These are phyloP conservation scores for Pezicula rhizophila DNA, from an alignment of 2,329 filamentous ascomycete species.

Conservation along the genomic window DNA sequence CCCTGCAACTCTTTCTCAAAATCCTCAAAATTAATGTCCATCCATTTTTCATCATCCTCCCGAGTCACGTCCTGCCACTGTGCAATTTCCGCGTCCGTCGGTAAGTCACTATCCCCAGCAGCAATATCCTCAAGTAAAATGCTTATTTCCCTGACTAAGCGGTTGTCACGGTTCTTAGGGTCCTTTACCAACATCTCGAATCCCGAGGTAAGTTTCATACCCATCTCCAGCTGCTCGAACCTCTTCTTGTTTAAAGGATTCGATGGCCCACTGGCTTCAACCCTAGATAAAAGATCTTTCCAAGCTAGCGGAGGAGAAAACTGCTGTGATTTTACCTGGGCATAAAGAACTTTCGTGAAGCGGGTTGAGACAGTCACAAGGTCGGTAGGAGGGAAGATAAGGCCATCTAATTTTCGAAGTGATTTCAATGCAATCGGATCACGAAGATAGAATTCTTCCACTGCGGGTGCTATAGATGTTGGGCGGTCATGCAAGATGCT, in stretches of 20 bases:
- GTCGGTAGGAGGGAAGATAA: slow-evolving; percentile 70
- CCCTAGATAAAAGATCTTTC: slow-evolving; percentile 32
- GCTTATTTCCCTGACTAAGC: slow-evolving; percentile 66
- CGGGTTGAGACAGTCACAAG: slow-evolving; percentile 71
- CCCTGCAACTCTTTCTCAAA: slow-evolving; percentile 74
- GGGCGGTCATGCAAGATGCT: slow-evolving; percentile 71
- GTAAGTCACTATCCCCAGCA: slow-evolving; percentile 41
- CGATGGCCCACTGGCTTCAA: slow-evolving; percentile 23
- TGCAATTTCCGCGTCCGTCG: slow-evolving; percentile 66
- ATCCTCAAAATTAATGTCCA: slow-evolving; percentile 85
- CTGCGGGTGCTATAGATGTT: slow-evolving; percentile 70
- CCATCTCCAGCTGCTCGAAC: slow-evolving; percentile 50
- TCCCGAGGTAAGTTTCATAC: slow-evolving; percentile 85
- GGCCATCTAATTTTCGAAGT: slow-evolving; percentile 46
- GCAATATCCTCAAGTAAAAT: slow-evolving; percentile 71
- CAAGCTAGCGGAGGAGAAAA: slow-evolving; percentile 60
- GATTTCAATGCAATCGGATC: slow-evolving; percentile 72
- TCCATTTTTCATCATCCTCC: slow-evolving; percentile 85
- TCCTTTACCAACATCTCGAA: slow-evolving; percentile 80
- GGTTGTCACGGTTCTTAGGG: slow-evolving; percentile 61
- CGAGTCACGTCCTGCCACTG: slow-evolving; percentile 55
- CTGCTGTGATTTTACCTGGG: slow-evolving; percentile 81
- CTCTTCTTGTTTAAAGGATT: slow-evolving; percentile 15
- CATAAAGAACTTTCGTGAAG: slow-evolving; percentile 86
- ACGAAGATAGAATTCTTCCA: slow-evolving; percentile 88